phyloP scores from a whole-genome alignment of 768 basidiomycete genomes.

The Tubosaeta sp. region DNA sequence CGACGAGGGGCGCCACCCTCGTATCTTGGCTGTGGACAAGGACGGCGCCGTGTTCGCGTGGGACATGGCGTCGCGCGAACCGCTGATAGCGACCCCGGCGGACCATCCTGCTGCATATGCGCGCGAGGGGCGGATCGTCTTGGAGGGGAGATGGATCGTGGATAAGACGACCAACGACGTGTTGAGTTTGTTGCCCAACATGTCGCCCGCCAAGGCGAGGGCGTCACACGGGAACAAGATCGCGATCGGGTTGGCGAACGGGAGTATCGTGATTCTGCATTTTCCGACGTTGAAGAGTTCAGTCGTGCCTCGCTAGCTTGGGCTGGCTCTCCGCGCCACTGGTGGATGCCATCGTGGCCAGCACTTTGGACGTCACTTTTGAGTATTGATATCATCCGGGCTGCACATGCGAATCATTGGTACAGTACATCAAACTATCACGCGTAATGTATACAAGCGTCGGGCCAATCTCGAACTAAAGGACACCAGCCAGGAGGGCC shows the following conservation, averaged over 20 bases:
- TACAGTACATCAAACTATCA: neutral
- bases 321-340: no score
- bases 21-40: slow-evolving; percentile 25
- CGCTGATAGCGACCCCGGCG: slow-evolving; percentile 14
- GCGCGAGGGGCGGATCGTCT: slow-evolving; percentile 4
- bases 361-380: no score
- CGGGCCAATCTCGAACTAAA: no score
- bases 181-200: slow-evolving; percentile 25
- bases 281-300: slow-evolving; percentile 17
- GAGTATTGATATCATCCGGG: no score
- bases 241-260: slow-evolving; percentile 27
- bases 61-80: slow-evolving; percentile 20
- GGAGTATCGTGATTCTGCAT: slow-evolving; percentile 24
- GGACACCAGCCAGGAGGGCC: neutral
- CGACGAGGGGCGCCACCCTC: neutral
- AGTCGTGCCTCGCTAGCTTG: no score
- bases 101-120: slow-evolving; percentile 16
- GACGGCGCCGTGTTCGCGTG: slow-evolving; percentile 24
- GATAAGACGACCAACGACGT: slow-evolving; percentile 12
- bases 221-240: slow-evolving; percentile 21
- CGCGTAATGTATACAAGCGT: neutral
- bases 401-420: no score
- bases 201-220: slow-evolving; percentile 23
- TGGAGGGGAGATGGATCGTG: slow-evolving; percentile 26
- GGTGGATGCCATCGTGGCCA: no score